Evolutionary conservation across 768 basidiomycete species (phyloP).

Genomic region (Tylopilus felleus): DNA sequence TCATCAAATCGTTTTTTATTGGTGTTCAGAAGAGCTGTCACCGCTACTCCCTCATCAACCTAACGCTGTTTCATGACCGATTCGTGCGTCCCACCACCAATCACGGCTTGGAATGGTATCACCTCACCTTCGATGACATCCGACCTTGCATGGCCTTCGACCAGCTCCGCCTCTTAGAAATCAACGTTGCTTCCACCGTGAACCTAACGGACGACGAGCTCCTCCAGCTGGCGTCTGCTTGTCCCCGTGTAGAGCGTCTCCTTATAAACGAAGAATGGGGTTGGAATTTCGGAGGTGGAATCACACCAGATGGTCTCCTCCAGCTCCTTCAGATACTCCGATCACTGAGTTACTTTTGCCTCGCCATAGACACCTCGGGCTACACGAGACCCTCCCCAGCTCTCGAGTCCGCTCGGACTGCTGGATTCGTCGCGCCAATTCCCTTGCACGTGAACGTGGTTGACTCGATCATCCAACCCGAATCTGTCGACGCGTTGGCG

Average conservation of each 20-base stretch:
- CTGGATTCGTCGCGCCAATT: background rate
- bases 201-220: background rate
- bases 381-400: background rate
- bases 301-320: conserved; percentile 1
- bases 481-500: conserved; percentile 1
- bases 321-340: background rate
- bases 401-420: background rate
- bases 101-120: background rate
- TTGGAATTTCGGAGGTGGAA: background rate
- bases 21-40: background rate
- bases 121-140: conserved; percentile 1
- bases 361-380: background rate
- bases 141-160: background rate
- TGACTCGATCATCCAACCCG: background rate
- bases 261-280: conserved; percentile 7
- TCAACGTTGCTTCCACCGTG: background rate
- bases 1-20: background rate
- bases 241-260: background rate
- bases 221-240: background rate
- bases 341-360: conserved; percentile 1
- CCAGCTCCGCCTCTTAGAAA: conserved; percentile 1
- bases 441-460: conserved; percentile 6
- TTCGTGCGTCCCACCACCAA: background rate
- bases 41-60: background rate
- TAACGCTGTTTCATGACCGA: background rate